Evolutionary conservation across 2,329 filamentous ascomycete genomes (phyloP), one percentile per base, ranked within the genome.

Genomic region (Nemania sp.): DNA sequence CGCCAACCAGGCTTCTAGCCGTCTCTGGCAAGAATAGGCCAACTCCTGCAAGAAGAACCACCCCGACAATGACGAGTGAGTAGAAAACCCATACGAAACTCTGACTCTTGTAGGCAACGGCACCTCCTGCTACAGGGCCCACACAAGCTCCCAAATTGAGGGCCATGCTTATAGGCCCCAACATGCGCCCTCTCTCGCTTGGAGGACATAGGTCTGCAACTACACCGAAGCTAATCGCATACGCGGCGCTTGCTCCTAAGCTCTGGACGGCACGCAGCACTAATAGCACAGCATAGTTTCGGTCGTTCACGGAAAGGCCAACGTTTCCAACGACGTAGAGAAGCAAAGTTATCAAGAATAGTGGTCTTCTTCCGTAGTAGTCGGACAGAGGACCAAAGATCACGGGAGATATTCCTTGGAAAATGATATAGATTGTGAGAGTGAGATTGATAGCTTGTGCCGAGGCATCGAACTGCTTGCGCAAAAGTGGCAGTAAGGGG

Each of bases 391-490:
- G 48, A 3, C 28, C 22, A 20, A 34, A 34, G 5, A 34, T 11
- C 5, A 34, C 31, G 12, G 31, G 31, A n/a, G 31, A 50, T 15
- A 46, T 20, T 3, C 41, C 49, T 33, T 52, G 42, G 14, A 52
- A 47, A 7, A 47, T 41, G 17, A 52, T 41, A 24, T 52, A 52
- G 6, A 47, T 31, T 5, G 49, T 52, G 1, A 52, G 19, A 8
- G 49, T 52, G 15, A 47, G 19, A 22, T 47, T 52, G 24, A 47
- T 52, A 14, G 42, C 41, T 15, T 52, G 33, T 24, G 31, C 26
- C 7, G 42, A 52, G n/a, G 49, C 33, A 12, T 26, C 3, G 8
- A 40, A 52, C 14, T 41, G 34, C 19, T 26, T 8, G 12, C 22
- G 33, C 12, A 52, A 26, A 9, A 47, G 49, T 7, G 22, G 31